phyloP scores from a whole-genome alignment of 306 rosid genomes.

The Vicia sativa region DNA sequence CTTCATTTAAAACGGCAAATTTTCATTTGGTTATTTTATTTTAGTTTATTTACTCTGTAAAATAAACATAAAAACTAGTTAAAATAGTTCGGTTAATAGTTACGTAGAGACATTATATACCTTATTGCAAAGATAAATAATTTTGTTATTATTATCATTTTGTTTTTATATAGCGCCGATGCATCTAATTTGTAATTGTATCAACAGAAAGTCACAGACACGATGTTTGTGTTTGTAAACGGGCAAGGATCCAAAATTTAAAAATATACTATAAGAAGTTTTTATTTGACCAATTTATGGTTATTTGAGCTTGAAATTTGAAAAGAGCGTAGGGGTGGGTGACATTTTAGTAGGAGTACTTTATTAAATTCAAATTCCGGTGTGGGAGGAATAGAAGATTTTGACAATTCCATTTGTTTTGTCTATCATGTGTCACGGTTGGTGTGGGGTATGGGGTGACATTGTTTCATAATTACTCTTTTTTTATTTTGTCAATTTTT shows the following conservation, averaged over 20 bases:
- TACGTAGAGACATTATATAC: too few species aligned
- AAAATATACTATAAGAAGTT: not conserved
- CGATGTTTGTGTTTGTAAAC: not conserved
- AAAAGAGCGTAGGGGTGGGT: conserved; percentile 1
- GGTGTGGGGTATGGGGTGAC: not conserved
- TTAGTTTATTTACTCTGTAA: too few species aligned
- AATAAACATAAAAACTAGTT: too few species aligned
- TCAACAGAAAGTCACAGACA: not conserved
- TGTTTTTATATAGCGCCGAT: conserved; percentile 18
- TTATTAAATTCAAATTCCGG: not conserved
- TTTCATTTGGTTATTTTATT: not conserved
- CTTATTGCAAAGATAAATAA: too few species aligned
- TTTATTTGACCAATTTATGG: conserved; percentile 34
- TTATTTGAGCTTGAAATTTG: conserved; percentile 13
- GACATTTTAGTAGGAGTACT: conserved; percentile 12
- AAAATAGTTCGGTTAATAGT: too few species aligned
- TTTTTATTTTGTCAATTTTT: too few species aligned
- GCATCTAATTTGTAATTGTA: conserved; percentile 7
- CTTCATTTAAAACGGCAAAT: not conserved
- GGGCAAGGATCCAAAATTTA: conserved; percentile 18
- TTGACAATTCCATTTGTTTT: conserved; percentile 21
- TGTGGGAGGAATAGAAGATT: not conserved
- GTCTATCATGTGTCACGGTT: conserved; percentile 8
- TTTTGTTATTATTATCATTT: not conserved
- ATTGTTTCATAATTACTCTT: not conserved